These are phyloP conservation scores for Mortierella hygrophila DNA, from an alignment of 192 early-diverging fungal genomes.

Conservation along the genomic window DNA sequence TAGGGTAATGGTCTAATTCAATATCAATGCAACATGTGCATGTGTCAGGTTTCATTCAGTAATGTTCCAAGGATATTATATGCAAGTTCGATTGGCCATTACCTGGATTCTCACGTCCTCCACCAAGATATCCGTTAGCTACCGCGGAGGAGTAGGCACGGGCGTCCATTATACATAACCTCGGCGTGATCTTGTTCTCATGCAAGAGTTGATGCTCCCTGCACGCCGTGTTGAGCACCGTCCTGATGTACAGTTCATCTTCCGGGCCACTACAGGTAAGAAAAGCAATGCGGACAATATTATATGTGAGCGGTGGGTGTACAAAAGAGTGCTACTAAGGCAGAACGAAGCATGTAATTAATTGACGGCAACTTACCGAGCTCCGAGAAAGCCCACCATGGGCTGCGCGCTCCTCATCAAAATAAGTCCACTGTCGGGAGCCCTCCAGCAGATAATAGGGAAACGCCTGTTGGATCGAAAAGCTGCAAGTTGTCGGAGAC, in stretches of 20 bases:
- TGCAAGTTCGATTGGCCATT: neutral
- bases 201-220: conserved; percentile 28
- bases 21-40: neutral
- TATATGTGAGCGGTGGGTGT: neutral
- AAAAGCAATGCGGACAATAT: neutral
- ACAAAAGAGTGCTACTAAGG: neutral
- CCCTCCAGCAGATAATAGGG: conserved; percentile 58
- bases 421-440: conserved; percentile 38
- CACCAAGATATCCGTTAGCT: conserved; percentile 47
- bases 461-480: conserved; percentile 56
- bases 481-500: conserved; percentile 35
- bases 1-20: conserved; percentile 53
- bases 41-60: neutral
- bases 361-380: conserved; percentile 20
- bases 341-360: neutral
- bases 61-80: neutral
- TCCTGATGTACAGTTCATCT: conserved; percentile 56
- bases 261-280: conserved; percentile 39
- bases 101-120: conserved; percentile 60
- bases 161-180: conserved; percentile 60
- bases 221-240: conserved; percentile 42
- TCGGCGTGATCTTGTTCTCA: conserved; percentile 16
- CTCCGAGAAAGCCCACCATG: conserved; percentile 57
- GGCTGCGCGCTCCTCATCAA: conserved; percentile 60
- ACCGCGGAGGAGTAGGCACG: conserved; percentile 50